phyloP scores from a whole-genome alignment of 2,329 filamentous ascomycete genomes.

The Xylariaceae sp. region DNA sequence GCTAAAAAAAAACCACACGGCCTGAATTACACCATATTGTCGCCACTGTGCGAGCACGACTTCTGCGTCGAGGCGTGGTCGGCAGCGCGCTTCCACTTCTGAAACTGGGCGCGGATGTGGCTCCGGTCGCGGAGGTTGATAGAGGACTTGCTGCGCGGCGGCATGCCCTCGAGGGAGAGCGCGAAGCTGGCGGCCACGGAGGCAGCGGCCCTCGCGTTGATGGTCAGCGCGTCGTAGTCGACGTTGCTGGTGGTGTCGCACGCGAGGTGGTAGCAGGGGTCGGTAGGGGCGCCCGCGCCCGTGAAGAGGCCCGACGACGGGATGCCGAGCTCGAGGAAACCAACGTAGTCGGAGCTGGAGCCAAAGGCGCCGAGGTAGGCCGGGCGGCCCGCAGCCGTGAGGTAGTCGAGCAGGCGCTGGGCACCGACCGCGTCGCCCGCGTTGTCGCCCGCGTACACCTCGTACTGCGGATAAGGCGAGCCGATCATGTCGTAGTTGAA shows the following conservation, averaged over 20 bases:
- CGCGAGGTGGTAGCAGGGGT: slow-evolving; percentile 48
- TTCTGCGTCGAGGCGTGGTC: slow-evolving; percentile 24
- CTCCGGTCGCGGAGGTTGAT: slow-evolving; percentile 16
- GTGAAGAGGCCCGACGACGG: slow-evolving; percentile 50
- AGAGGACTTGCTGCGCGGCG: slow-evolving; percentile 22
- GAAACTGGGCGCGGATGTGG: slow-evolving; percentile 24
- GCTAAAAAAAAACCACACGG: not conserved
- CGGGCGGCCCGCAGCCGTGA: slow-evolving; percentile 43
- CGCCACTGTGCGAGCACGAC: slow-evolving; percentile 27
- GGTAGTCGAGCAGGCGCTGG: slow-evolving; percentile 43
- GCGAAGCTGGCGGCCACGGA: slow-evolving; percentile 50
- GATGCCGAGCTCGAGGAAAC: slow-evolving; percentile 48
- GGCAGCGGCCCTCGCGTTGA: slow-evolving; percentile 54
- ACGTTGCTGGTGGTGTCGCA: slow-evolving; percentile 50
- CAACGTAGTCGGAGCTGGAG: slow-evolving; percentile 48
- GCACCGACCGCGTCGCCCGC: slow-evolving; percentile 46
- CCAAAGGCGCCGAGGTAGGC: slow-evolving; percentile 46
- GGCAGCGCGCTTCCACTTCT: slow-evolving; percentile 27
- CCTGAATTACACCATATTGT: slow-evolving; percentile 19
- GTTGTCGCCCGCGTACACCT: slow-evolving; percentile 46
- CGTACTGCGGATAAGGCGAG: slow-evolving; percentile 48
- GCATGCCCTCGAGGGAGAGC: slow-evolving; percentile 29
- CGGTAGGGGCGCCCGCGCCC: slow-evolving; percentile 43
- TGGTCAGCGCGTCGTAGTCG: slow-evolving; percentile 47
- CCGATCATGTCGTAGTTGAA: slow-evolving; percentile 76